A percentile compares a stretch with the other conserved stretches of the same genome.
Conservation (phyloP, 257 asterid species). For the Echium plantagineum region DNA sequence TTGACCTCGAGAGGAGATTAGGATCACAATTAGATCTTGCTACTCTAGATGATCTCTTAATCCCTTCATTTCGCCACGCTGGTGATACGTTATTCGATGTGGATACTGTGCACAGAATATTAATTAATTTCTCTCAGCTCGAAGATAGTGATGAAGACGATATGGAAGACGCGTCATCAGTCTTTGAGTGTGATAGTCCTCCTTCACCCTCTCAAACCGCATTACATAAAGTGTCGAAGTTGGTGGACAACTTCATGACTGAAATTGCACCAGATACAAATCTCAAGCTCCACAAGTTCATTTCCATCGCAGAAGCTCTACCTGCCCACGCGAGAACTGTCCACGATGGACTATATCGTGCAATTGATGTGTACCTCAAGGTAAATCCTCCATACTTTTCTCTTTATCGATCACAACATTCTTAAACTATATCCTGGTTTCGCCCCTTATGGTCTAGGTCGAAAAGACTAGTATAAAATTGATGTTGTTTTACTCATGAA, state of each 20-base stretch:
- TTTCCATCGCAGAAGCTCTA: constrained; percentile 65
- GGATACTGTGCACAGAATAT: constrained; percentile 67
- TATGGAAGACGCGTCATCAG: constrained; percentile 50
- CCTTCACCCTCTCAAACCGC: constrained; percentile 76
- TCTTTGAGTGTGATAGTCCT: constrained; percentile 58
- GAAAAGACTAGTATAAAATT: no score
- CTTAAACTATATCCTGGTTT: no score
- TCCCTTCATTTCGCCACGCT: constrained; percentile 68
- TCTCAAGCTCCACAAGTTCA: constrained; percentile 64
- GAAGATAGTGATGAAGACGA: constrained; percentile 76
- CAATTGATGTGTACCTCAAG: constrained; percentile 90
- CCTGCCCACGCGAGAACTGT: constrained; percentile 70
- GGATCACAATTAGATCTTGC: constrained; percentile 75
- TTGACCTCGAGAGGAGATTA: constrained; percentile 79
- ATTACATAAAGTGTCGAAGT: constrained; percentile 62
- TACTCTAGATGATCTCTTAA: constrained; percentile 75
- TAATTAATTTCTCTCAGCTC: constrained; percentile 70
- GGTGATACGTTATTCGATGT: constrained; percentile 85
- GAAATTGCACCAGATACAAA: constrained; percentile 93
- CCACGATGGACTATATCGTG: constrained; percentile 78
- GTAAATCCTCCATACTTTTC: constrained; percentile 26
- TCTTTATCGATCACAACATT: not conserved
- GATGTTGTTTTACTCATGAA: not conserved
- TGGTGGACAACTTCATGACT: constrained; percentile 70
- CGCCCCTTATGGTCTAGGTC: no score